Conservation (phyloP, 768 basidiomycete species). For the Clavulina sp. region DNA sequence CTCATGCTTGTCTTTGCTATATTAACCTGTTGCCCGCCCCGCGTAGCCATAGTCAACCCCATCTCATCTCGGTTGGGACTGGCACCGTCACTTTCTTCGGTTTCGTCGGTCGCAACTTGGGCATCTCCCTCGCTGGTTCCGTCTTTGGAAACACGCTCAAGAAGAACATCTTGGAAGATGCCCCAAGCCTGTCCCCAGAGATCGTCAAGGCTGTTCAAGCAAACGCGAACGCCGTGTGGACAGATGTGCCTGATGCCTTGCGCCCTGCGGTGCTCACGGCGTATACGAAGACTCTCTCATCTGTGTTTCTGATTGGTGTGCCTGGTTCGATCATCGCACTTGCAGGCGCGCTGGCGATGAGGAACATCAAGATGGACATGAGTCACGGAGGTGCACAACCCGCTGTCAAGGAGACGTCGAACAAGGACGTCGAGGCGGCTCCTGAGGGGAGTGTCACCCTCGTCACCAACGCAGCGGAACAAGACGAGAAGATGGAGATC, state of each 20-base stretch:
- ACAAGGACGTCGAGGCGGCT: conserved; percentile 1
- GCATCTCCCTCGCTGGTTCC: neutral
- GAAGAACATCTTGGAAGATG: neutral
- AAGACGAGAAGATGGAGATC: neutral
- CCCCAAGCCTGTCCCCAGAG: neutral
- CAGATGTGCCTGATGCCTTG: neutral
- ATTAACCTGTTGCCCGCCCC: no score
- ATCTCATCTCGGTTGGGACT: no score
- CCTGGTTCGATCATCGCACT: no score
- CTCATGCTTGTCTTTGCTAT: no score
- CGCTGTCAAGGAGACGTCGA: conserved; percentile 1
- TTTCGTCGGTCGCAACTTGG: neutral
- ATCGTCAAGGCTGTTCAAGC: neutral
- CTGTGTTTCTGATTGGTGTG: neutral
- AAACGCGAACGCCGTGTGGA: neutral
- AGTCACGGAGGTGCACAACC: neutral
- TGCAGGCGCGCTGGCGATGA: neutral
- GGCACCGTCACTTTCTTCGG: neutral
- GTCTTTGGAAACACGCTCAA: neutral
- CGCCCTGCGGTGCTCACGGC: neutral
- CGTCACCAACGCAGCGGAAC: neutral
- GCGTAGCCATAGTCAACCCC: no score
- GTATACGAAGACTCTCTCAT: neutral
- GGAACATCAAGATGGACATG: neutral
- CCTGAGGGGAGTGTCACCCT: neutral